phyloP scores from a whole-genome alignment of 805 yeast genomes.

The Lipomyces kockii region DNA sequence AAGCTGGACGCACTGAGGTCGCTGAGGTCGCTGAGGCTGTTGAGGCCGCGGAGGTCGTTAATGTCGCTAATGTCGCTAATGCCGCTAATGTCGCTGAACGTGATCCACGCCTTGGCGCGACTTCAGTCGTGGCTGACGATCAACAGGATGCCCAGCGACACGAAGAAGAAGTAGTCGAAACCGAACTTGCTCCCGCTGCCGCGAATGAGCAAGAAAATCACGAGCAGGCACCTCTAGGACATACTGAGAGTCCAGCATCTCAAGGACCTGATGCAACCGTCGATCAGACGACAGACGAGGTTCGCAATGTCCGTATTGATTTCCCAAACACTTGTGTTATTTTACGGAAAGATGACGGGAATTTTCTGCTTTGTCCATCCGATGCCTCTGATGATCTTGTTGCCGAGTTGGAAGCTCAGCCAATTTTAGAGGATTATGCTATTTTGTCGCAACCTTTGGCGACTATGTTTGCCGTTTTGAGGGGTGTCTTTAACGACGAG shows the following conservation, averaged over 20 bases:
- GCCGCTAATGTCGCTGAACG: neutral
- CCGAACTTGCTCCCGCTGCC: neutral
- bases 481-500: slow-evolving; percentile 17
- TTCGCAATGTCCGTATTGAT: slow-evolving; percentile 1
- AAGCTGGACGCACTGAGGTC: slow-evolving; percentile 1
- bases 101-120: neutral
- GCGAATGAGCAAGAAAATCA: neutral
- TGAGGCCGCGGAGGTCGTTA: neutral
- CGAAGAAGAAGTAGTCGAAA: neutral
- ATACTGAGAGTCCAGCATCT: neutral
- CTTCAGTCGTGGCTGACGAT: neutral
- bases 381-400: slow-evolving; percentile 11
- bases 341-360: slow-evolving; percentile 4
- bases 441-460: slow-evolving; percentile 22
- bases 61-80: neutral
- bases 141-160: neutral
- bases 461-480: slow-evolving; percentile 17
- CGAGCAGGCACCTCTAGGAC: neutral
- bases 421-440: slow-evolving; percentile 13
- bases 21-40: slow-evolving; percentile 8
- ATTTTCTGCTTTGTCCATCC: slow-evolving; percentile 23
- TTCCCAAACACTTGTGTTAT: slow-evolving; percentile 25
- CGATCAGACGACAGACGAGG: neutral
- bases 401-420: neutral
- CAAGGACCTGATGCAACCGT: neutral